Conservation (phyloP, 2,329 filamentous ascomycete species). For the Acrocalymma vagum region DNA sequence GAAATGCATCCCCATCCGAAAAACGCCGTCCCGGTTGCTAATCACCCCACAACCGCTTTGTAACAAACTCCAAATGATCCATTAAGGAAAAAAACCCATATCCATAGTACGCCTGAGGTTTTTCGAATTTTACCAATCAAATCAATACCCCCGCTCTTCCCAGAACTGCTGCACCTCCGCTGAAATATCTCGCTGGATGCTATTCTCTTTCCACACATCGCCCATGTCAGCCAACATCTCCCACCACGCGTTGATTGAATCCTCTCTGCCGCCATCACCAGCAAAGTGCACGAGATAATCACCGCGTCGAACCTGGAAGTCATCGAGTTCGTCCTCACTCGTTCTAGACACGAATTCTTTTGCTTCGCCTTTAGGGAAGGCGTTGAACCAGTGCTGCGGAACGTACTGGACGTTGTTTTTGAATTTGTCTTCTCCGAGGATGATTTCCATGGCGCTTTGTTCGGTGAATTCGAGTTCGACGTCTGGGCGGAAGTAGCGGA, state of each 20-base stretch:
- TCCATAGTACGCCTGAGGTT: too few relatives aligned
- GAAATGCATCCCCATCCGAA: too few relatives aligned
- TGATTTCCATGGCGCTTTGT: constrained; percentile 51
- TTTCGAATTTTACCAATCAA: too few relatives aligned
- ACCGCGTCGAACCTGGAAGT: constrained; percentile 48
- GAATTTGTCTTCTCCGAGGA: constrained; percentile 46
- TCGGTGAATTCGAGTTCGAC: constrained; percentile 47
- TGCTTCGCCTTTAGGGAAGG: constrained; percentile 45
- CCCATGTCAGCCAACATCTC: constrained; percentile 20
- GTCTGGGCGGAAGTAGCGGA: constrained; percentile 49
- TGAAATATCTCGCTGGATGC: constrained; percentile 31
- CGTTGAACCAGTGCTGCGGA: constrained; percentile 56
- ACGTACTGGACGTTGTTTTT: constrained; percentile 40
- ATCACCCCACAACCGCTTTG: too few relatives aligned
- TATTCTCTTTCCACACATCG: constrained; percentile 30
- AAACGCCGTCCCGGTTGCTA: too few relatives aligned
- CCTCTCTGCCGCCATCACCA: constrained; percentile 46
- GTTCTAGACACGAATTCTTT: constrained; percentile 23
- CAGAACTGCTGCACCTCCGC: constrained; percentile 32
- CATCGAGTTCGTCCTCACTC: constrained; percentile 45
- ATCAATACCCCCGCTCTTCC: too few relatives aligned
- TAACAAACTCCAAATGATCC: too few relatives aligned
- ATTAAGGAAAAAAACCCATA: too few relatives aligned
- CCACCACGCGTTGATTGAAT: constrained; percentile 47
- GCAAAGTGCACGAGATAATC: constrained; percentile 56